phyloP scores from a whole-genome alignment of 306 rosid species.

The Cucurbita moschata region DNA sequence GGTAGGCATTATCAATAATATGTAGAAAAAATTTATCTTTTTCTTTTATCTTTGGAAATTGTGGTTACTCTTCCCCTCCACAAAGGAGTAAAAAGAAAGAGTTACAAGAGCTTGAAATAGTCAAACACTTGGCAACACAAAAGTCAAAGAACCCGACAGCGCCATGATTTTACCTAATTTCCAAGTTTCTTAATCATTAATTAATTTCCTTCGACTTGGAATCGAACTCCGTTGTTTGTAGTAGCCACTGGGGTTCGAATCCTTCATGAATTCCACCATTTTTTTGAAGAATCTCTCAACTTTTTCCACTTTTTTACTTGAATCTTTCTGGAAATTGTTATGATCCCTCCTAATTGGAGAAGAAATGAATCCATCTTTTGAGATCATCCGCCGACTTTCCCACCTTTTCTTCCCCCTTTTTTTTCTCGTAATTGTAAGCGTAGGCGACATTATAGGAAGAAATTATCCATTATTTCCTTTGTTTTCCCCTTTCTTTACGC shows the following conservation, averaged over 20 bases:
- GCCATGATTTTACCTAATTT: background rate
- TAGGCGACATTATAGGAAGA: background rate
- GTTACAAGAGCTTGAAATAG: background rate
- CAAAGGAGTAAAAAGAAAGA: too few relatives aligned
- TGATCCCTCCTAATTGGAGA: background rate
- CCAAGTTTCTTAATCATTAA: background rate
- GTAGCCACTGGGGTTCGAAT: background rate
- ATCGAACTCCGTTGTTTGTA: background rate
- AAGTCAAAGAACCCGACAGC: background rate
- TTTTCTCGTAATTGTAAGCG: background rate
- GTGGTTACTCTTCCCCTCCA: too few relatives aligned
- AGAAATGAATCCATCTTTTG: conserved; percentile 3
- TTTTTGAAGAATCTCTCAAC: background rate
- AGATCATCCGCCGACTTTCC: background rate
- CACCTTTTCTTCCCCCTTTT: background rate
- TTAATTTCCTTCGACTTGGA: background rate
- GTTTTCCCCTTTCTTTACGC: conserved; percentile 2
- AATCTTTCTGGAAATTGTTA: background rate
- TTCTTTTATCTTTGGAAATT: too few relatives aligned
- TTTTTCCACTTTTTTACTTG: background rate
- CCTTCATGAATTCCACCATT: background rate
- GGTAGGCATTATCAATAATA: too few relatives aligned
- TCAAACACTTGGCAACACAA: background rate
- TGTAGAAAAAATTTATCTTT: too few relatives aligned
- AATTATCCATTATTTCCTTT: background rate